Conservation (phyloP, 2,329 filamentous ascomycete genomes). For the Fusarium camptoceras region DNA sequence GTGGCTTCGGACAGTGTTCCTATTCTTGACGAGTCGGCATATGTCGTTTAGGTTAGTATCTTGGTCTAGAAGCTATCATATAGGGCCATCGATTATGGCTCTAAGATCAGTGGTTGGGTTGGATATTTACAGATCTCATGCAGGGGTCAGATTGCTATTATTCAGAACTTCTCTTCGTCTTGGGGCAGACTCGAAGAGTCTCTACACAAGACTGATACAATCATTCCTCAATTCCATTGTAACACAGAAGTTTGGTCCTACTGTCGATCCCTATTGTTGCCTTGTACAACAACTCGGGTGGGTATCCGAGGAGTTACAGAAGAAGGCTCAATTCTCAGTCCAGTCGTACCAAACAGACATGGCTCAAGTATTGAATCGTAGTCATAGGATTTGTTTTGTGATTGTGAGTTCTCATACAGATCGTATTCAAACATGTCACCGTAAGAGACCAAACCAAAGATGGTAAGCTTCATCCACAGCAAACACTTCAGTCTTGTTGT, state of each 20-base stretch:
- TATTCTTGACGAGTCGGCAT: background rate
- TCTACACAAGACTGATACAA: background rate
- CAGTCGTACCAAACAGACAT: background rate
- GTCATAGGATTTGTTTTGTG: background rate
- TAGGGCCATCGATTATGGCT: background rate
- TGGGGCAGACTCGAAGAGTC: background rate
- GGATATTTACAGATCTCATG: background rate
- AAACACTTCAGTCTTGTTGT: background rate
- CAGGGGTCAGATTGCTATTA: background rate
- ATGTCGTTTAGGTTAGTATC: background rate
- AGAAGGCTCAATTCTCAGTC: slow-evolving; percentile 19
- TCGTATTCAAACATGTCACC: background rate
- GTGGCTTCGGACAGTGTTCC: slow-evolving; percentile 15
- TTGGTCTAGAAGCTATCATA: background rate
- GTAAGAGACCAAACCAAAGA: background rate
- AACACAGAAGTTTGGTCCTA: background rate
- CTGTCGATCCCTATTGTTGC: background rate
- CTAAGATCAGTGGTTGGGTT: background rate
- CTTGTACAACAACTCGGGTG: background rate
- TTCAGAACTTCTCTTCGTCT: background rate
- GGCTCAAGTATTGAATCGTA: background rate
- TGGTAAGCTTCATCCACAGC: background rate
- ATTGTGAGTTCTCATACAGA: background rate
- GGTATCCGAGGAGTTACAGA: background rate
- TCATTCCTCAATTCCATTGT: too few relatives aligned